A percentile compares a stretch with the other conserved stretches of the same genome.
Conservation (phyloP, 345 rosid species). For the Rhizophora mangle region DNA sequence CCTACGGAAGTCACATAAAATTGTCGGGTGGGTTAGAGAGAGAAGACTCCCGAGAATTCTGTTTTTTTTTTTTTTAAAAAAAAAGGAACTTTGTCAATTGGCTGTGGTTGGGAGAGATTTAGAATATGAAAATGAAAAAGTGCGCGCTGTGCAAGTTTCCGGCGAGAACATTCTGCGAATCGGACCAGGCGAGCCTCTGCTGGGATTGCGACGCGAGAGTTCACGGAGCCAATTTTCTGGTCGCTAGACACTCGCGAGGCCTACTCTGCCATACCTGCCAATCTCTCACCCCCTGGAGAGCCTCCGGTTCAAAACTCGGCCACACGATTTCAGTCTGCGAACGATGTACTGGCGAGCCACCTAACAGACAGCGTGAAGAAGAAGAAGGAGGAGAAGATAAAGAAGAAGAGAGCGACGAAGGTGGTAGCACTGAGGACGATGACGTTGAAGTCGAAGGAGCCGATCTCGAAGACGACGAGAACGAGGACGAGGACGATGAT, state of each 20-base stretch:
- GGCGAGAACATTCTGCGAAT: slow-evolving; percentile 59
- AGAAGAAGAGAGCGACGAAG: neutral
- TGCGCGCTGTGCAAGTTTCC: slow-evolving; percentile 56
- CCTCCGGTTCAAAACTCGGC: slow-evolving; percentile 55
- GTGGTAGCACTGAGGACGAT: slow-evolving; percentile 4
- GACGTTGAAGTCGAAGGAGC: slow-evolving; percentile 1
- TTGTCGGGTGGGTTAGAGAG: no score
- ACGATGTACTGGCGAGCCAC: slow-evolving; percentile 20
- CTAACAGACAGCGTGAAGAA: slow-evolving; percentile 12
- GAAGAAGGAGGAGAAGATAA: slow-evolving; percentile 12
- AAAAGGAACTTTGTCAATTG: no score
- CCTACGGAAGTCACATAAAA: no score
- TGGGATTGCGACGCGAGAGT: slow-evolving; percentile 70
- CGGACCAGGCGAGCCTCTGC: slow-evolving; percentile 67
- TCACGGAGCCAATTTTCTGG: slow-evolving; percentile 77
- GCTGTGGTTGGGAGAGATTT: no score
- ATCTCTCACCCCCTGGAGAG: slow-evolving; percentile 56
- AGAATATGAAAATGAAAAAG: slow-evolving; percentile 32
- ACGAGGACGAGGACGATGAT: slow-evolving; percentile 18
- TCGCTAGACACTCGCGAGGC: slow-evolving; percentile 52
- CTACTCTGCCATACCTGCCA: slow-evolving; percentile 58
- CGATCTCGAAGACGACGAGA: slow-evolving; percentile 13
- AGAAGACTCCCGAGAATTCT: no score
- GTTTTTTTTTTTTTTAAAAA: no score
- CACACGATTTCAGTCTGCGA: slow-evolving; percentile 54